Base-by-base conservation (phyloP, 129 eudicot species). In the Tanacetum coccineum region DNA sequence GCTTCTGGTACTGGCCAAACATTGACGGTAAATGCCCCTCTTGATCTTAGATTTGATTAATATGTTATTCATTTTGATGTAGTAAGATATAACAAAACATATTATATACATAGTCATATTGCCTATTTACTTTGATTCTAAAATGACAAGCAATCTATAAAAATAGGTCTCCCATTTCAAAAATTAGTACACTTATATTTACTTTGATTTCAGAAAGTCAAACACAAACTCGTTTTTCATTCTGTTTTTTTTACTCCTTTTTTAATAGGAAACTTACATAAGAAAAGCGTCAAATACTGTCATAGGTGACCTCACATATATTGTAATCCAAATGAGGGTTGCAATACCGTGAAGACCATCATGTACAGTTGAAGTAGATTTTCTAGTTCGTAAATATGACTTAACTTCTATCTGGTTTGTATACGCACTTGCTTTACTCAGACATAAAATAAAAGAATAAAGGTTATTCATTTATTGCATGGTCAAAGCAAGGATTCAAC, bases 1-100 rank as follows among this genome's bases (percentile, higher is more conserved):
- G 70, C 26, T 22, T 78, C 90, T 17, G 86, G 85, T 50, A 56
- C 39, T 56, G 70, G 57, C 61, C 82, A 89, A 76, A 81, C 65
- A 40, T 72, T 93, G 71, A 79, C 42, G 82, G 99, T 93, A 80
- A 59, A 60, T 36, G 26, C 55, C 4, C 28, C 14, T 67, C 59
- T 58, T 78, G 73, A 60, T 62, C 42, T 48, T 59, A 17, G 39
- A 40, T 8, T 58, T 74, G 15, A 15, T 44, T 55, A 17, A 26
- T 36, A 13, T 55, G 9, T 19, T 52, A 21, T 36, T 48, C 57
- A 30, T 28, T 45, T 66, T 25, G 21, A 72, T 57, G 18, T 20
- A 45, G 55, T 48, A 53, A 63, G 66, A 30, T 71, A 36, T 48
- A 53, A 36, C 2, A 15, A 5, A 40, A 21, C 63, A 39, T 46